Conservation (phyloP, 345 rosid genomes). For the Triadica sebifera region DNA sequence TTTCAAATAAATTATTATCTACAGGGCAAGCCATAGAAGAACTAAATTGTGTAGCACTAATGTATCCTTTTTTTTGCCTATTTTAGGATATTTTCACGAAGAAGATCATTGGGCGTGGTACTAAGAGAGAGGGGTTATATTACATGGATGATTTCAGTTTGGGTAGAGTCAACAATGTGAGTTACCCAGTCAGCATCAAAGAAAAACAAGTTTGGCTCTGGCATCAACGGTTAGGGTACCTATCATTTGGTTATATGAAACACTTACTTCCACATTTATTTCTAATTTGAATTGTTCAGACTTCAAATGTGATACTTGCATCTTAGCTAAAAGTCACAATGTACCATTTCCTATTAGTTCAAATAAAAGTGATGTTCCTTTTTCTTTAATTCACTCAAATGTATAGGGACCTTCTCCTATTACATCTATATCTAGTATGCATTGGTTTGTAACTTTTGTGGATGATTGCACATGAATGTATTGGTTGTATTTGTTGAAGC, state of each 20-base stretch:
- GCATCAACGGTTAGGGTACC: neutral
- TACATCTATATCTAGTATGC: neutral
- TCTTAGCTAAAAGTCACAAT: conserved; percentile 7
- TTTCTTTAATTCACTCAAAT: neutral
- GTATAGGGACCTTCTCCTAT: neutral
- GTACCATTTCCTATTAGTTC: too few relatives aligned
- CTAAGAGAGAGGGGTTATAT: neutral
- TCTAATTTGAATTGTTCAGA: too few relatives aligned
- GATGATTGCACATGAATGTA: neutral
- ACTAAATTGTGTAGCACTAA: neutral
- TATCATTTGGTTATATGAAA: neutral
- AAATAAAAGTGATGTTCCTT: too few relatives aligned
- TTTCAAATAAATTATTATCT: neutral
- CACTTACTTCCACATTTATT: neutral
- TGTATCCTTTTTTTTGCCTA: neutral
- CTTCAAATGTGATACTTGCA: neutral
- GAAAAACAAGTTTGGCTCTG: neutral
- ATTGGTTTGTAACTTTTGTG: neutral
- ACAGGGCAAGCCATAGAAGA: neutral
- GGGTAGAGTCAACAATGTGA: neutral
- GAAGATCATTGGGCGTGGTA: neutral
- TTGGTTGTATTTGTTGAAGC: neutral
- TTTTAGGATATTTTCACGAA: neutral
- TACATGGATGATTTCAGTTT: conserved; percentile 6
- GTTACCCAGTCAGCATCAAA: too few relatives aligned